These are phyloP conservation scores for Gossypium arboreum DNA, from an alignment of 345 rosid genomes.

Conservation along the genomic window DNA sequence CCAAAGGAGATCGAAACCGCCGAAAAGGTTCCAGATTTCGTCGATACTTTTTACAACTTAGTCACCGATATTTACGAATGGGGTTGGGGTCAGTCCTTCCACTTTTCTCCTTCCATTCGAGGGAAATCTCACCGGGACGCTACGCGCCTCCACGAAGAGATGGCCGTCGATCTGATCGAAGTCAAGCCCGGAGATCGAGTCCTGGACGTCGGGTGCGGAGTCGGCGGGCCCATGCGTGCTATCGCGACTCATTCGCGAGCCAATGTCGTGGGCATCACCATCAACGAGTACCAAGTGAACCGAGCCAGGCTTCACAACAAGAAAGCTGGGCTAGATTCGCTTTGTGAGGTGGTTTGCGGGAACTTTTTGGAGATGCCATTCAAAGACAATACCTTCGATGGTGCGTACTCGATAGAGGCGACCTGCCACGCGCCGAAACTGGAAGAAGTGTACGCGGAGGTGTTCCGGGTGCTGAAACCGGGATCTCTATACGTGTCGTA, in stretches of 20 bases:
- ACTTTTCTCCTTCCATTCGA: slow-evolving; percentile 77
- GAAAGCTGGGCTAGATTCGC: slow-evolving; percentile 73
- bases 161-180: slow-evolving; percentile 75
- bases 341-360: slow-evolving; percentile 82
- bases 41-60: slow-evolving; percentile 87
- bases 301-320: slow-evolving; percentile 84
- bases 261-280: slow-evolving; percentile 81
- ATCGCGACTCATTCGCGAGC: slow-evolving; percentile 89
- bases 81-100: slow-evolving; percentile 99
- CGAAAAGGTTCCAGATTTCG: slow-evolving; percentile 86
- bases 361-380: slow-evolving; percentile 96
- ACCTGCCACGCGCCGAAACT: slow-evolving; percentile 97
- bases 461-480: slow-evolving; percentile 76
- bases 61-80: slow-evolving; percentile 98
- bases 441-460: slow-evolving; percentile 80
- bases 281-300: slow-evolving; percentile 89
- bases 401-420: slow-evolving; percentile 95
- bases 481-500: slow-evolving; percentile 75
- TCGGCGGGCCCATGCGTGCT: slow-evolving; percentile 99
- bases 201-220: slow-evolving; percentile 93
- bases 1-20: slow-evolving; percentile 82
- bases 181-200: slow-evolving; percentile 53
- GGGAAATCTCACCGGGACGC: slow-evolving; percentile 82
- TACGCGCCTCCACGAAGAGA: slow-evolving; percentile 83
- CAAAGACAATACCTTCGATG: slow-evolving; percentile 69